A percentile compares a stretch with the other conserved stretches of the same genome.
phyloP scores from a whole-genome alignment of 441 rosid genomes.

The Isatis lusitanica region DNA sequence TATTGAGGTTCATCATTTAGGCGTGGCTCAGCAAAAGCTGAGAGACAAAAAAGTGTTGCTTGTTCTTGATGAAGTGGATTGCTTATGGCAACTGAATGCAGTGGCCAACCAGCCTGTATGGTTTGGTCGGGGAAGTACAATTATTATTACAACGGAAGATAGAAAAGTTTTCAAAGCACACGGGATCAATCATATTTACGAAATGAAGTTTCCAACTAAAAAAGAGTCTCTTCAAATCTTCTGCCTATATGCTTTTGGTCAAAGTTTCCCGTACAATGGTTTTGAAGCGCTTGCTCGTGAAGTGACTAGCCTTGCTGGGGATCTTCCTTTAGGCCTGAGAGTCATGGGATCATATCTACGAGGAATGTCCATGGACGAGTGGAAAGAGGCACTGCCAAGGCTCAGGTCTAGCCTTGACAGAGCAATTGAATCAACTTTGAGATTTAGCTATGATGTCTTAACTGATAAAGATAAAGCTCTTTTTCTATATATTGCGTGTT shows the following conservation, averaged over 20 bases:
- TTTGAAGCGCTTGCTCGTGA: not conserved
- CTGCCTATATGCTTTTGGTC: not conserved
- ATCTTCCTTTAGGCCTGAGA: not conserved
- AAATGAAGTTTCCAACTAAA: not conserved
- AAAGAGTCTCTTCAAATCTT: not conserved
- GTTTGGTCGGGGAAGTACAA: not conserved
- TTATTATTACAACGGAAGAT: not conserved
- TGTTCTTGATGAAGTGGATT: constrained; percentile 1
- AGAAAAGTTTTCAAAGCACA: not conserved
- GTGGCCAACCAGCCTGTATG: not conserved
- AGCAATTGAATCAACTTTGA: not conserved
- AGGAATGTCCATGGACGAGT: not conserved
- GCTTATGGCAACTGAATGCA: not conserved
- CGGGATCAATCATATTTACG: not conserved
- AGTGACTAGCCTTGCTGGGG: not conserved
- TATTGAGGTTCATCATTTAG: not conserved
- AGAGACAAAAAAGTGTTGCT: not conserved
- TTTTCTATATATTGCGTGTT: not conserved
- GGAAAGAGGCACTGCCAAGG: not conserved
- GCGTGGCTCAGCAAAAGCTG: not conserved
- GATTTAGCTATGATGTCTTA: not conserved
- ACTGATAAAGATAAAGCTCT: not conserved
- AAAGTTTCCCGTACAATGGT: not conserved
- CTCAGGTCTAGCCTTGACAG: not conserved
- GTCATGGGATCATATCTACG: not conserved